Evolutionary conservation across 257 asterid species (phyloP).

Genomic region (Lithospermum erythrorhizon): DNA sequence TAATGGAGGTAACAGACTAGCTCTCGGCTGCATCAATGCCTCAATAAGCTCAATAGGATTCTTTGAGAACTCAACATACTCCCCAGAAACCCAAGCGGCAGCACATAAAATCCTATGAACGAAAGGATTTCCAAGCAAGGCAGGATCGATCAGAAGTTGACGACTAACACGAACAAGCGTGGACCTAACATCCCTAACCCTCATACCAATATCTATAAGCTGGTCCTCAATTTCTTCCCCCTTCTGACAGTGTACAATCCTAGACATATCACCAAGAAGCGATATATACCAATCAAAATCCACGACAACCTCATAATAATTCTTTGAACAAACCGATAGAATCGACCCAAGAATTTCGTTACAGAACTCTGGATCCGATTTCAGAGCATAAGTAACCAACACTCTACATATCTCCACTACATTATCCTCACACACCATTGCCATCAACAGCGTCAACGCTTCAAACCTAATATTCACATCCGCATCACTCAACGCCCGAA

Average conservation of each 20-base stretch:
- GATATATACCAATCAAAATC: slow-evolving; percentile 92
- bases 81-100: slow-evolving; percentile 89
- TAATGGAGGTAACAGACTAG: slow-evolving; percentile 59
- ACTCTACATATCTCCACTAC: slow-evolving; percentile 65
- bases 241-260: slow-evolving; percentile 79
- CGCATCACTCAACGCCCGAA: slow-evolving; percentile 75
- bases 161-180: slow-evolving; percentile 81
- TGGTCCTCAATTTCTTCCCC: slow-evolving; percentile 73
- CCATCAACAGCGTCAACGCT: slow-evolving; percentile 81
- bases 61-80: slow-evolving; percentile 72
- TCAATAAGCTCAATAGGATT: slow-evolving; percentile 82
- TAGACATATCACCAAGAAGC: slow-evolving; percentile 81
- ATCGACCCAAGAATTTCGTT: slow-evolving; percentile 76
- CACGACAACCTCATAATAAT: slow-evolving; percentile 57
- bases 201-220: slow-evolving; percentile 81
- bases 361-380: slow-evolving; percentile 84
- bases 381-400: slow-evolving; percentile 72
- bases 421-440: slow-evolving; percentile 83
- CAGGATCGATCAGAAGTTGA: slow-evolving; percentile 83
- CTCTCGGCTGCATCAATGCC: slow-evolving; percentile 80
- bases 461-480: slow-evolving; percentile 71
- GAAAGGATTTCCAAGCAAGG: slow-evolving; percentile 73
- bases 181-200: slow-evolving; percentile 88
- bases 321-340: slow-evolving; percentile 56
- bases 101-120: slow-evolving; percentile 66